These are phyloP conservation scores for Marasmius fiardii DNA, from an alignment of 1,284 basidiomycete species.

Conservation along the genomic window DNA sequence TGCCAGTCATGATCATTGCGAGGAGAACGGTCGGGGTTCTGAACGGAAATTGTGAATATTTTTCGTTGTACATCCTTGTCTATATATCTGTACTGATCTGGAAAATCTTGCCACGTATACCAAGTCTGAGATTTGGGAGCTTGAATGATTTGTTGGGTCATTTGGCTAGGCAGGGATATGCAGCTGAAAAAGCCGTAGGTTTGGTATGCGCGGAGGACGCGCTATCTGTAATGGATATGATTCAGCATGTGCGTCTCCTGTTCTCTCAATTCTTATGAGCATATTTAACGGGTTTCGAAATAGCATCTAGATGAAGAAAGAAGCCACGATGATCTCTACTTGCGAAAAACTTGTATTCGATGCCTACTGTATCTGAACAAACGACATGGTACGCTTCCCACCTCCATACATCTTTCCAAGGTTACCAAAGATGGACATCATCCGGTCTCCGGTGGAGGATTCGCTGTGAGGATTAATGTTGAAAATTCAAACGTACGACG, in stretches of 20 bases:
- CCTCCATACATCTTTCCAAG: neutral
- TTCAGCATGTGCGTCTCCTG: neutral
- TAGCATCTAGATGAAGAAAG: neutral
- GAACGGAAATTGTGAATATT: too few relatives aligned
- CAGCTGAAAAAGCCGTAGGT: neutral
- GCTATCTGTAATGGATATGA: neutral
- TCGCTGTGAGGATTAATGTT: neutral
- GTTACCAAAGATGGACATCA: neutral
- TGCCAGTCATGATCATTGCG: too few relatives aligned
- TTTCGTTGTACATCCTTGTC: neutral
- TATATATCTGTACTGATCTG: neutral
- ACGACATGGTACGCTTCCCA: neutral
- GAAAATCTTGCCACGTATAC: neutral
- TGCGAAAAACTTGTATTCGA: neutral
- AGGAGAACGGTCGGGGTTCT: too few relatives aligned
- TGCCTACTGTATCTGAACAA: too few relatives aligned
- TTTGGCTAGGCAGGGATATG: neutral
- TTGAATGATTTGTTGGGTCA: neutral
- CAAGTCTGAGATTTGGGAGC: neutral
- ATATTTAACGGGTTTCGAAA: neutral
- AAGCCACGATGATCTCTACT: neutral
- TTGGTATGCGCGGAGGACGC: neutral
- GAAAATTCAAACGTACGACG: neutral
- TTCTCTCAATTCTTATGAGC: neutral
- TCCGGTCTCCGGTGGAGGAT: slow-evolving; percentile 9